phyloP scores from a whole-genome alignment of 148 eudicot genomes.

The Persicaria tinctoria region DNA sequence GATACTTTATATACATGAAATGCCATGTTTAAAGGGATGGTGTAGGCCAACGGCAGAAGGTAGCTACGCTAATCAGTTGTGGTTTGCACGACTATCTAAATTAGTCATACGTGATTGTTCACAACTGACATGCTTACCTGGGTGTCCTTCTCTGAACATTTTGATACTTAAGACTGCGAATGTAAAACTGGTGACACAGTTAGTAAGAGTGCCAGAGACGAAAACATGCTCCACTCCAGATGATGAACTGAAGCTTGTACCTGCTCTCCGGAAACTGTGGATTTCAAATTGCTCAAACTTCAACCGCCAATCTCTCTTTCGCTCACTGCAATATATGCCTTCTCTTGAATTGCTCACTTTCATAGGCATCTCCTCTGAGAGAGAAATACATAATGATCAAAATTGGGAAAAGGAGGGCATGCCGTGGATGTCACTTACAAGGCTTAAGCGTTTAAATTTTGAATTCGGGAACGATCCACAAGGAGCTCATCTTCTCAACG shows the following conservation, averaged over 20 bases:
- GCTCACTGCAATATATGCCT: not conserved
- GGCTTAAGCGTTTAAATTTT: not conserved
- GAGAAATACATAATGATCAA: not conserved
- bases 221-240: not conserved
- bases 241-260: not conserved
- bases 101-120: not conserved
- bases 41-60: conserved; percentile 3
- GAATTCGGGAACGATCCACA: not conserved
- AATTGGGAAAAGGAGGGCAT: not conserved
- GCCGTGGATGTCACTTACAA: not conserved
- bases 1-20: not conserved
- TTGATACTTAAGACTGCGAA: not conserved
- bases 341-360: not conserved
- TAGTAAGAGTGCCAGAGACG: not conserved
- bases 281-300: not conserved
- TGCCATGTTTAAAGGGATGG: conserved; percentile 21
- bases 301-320: not conserved
- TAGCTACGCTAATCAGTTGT: not conserved
- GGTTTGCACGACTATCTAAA: conserved; percentile 13
- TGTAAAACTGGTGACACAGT: not conserved
- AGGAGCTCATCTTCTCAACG: too few relatives aligned
- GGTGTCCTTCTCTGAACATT: not conserved
- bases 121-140: conserved; percentile 16
- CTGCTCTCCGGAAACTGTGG: not conserved
- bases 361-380: too few relatives aligned